phyloP scores from a whole-genome alignment of 306 rosid species.

The Casuarina cunninghamiana region DNA sequence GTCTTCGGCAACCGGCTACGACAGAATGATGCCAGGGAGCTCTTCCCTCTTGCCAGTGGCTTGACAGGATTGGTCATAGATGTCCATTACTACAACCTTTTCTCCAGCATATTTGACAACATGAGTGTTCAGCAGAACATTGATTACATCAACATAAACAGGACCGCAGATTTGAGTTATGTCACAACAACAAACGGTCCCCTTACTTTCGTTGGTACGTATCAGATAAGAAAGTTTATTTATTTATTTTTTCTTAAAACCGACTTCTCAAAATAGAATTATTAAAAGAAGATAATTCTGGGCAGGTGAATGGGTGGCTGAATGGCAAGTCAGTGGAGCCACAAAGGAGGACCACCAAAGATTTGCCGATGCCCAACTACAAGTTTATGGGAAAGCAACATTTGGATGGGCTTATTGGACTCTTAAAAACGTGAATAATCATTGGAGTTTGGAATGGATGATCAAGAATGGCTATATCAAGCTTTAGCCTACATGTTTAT shows the following conservation, averaged over 20 bases:
- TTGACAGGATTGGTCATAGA: conserved; percentile 50
- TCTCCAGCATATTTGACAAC: conserved; percentile 25
- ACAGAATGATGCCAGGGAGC: conserved; percentile 41
- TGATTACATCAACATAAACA: conserved; percentile 50
- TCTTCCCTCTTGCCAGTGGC: conserved; percentile 57
- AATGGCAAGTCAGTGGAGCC: conserved; percentile 55
- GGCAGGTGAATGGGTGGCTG: conserved; percentile 81
- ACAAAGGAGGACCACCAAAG: conserved; percentile 55
- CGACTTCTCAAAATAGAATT: no score
- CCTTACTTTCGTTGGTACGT: conserved; percentile 65
- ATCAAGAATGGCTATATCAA: conserved; percentile 63
- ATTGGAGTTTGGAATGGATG: conserved; percentile 84
- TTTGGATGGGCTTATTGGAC: conserved; percentile 92
- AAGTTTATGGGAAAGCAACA: conserved; percentile 60
- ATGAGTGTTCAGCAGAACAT: conserved; percentile 58
- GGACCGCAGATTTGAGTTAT: conserved; percentile 36
- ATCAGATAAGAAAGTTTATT: no score
- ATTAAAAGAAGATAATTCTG: not conserved
- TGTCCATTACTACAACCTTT: conserved; percentile 71
- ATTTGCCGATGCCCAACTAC: conserved; percentile 59
- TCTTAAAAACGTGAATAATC: conserved; percentile 54
- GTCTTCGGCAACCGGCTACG: conserved; percentile 59
- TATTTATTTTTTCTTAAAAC: no score
- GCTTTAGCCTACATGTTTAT: conserved; percentile 25
- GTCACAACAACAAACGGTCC: conserved; percentile 77